Base-by-base conservation (phyloP, 257 asterid species). In the Plantago ovata region DNA sequence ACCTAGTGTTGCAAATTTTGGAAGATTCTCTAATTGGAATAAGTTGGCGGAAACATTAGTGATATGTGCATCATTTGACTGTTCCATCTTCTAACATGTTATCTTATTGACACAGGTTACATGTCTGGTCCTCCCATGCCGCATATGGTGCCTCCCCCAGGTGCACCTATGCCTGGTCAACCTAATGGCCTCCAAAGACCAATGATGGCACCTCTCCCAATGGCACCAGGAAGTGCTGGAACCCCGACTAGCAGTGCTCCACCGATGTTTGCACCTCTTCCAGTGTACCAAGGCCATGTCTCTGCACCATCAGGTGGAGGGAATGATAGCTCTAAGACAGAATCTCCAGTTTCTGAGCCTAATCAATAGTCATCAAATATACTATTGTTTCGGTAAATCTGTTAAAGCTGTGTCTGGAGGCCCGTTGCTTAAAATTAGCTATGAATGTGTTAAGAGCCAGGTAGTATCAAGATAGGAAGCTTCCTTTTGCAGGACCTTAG, bases 141-240 rank as follows among this genome's bases (percentile, higher is more conserved):
- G 23, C 82, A 74, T 51, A 86, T 84, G 94, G 10, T 72, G 55
- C 75, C 84, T 55, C 95, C 95, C 47, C 91, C 85, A 0, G 85
- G 84, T 63, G 81, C 85, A 20, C 84, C 86, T 24, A 14, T 74
- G 38, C 86, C 89, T 1, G 89, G 92, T 57, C 95, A 86, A 66
- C 53, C 75, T 66, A 87, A 84, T 39, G 85, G 87, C 19, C 75
- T 75, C 41, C 98, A 74, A 56, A 77, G 95, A 73, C 94, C 95
- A 0, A 14, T 61, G 15, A 66, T 70, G 6, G 72, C 75, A 18
- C 85, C 87, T 42, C 84, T 83, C 13, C 79, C 89, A 45, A 14
- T 70, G 67, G 55, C 65, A 66, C 83, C 89, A 0, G 89, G 89
- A 56, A 77, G 86, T 58, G 75, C 53, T 4, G 84, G 86, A 65